Conservation (phyloP, 345 rosid genomes). For the Raphanus raphanistrum region DNA sequence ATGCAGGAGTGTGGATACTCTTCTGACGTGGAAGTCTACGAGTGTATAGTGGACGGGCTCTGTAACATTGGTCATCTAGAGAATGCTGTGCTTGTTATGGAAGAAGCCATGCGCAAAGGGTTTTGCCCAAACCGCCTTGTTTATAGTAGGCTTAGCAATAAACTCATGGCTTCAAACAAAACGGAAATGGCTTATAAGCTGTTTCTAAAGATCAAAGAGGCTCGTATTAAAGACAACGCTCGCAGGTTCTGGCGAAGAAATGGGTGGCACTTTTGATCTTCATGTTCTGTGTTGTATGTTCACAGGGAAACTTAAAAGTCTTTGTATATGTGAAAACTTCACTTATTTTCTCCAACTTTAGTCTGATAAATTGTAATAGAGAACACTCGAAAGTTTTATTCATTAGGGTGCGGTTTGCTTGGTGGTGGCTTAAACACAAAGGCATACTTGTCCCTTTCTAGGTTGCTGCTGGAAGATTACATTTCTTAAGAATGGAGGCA, state of each 20-base stretch:
- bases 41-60: slow-evolving; percentile 73
- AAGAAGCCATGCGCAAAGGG: slow-evolving; percentile 73
- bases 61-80: slow-evolving; percentile 89
- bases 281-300: slow-evolving; percentile 2
- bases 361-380: slow-evolving; percentile 5
- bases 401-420: not conserved
- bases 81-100: slow-evolving; percentile 84
- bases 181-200: slow-evolving; percentile 80
- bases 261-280: slow-evolving; percentile 87
- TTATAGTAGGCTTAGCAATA: slow-evolving; percentile 71
- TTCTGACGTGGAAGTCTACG: slow-evolving; percentile 75
- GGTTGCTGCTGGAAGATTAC: slow-evolving; percentile 4
- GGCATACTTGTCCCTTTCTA: slow-evolving; percentile 9
- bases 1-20: slow-evolving; percentile 76
- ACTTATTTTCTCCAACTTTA: slow-evolving; percentile 3
- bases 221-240: slow-evolving; percentile 71
- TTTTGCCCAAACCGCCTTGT: slow-evolving; percentile 81
- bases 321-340: not conserved
- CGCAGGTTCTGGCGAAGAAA: slow-evolving; percentile 71
- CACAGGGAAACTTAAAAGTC: not conserved
- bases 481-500: slow-evolving; percentile 53
- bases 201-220: slow-evolving; percentile 65
- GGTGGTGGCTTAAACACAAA: slow-evolving; percentile 9
- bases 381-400: not conserved
- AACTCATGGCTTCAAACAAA: slow-evolving; percentile 64